Conservation (phyloP, 2,329 filamentous ascomycete genomes). For the Alternaria longipes region DNA sequence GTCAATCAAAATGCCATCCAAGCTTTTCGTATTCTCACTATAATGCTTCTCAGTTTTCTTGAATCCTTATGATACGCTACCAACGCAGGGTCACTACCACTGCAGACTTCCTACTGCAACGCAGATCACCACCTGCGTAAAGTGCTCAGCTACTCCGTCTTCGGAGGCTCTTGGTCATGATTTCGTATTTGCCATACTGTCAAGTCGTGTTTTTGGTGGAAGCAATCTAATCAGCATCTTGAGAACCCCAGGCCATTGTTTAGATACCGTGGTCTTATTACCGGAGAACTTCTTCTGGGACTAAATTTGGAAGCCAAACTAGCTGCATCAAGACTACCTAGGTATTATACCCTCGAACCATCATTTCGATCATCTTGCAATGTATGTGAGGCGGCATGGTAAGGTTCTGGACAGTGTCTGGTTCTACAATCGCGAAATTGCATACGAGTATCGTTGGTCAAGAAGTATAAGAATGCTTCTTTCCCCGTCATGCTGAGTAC, state of each 20-base stretch:
- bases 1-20: conserved; percentile 38
- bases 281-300: conserved; percentile 22
- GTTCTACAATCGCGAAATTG: conserved; percentile 7
- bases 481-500: conserved; percentile 24
- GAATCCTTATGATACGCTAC: conserved; percentile 15
- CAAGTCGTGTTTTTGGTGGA: conserved; percentile 18
- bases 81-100: conserved; percentile 3
- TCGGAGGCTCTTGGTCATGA: conserved; percentile 20
- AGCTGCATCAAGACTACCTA: conserved; percentile 23
- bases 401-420: conserved; percentile 20
- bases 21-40: conserved; percentile 48
- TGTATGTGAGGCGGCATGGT: conserved; percentile 19
- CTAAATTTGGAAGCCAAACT: conserved; percentile 37
- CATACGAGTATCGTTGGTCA: neutral
- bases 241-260: conserved; percentile 25
- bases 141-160: conserved; percentile 1
- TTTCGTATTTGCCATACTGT: conserved; percentile 28
- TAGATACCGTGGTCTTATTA: conserved; percentile 34
- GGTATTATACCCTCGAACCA: conserved; percentile 19
- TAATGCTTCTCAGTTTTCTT: conserved; percentile 27
- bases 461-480: conserved; percentile 37
- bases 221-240: conserved; percentile 35
- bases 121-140: conserved; percentile 15
- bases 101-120: conserved; percentile 11
- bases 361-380: neutral